Conservation (phyloP, 2,329 filamentous ascomycete genomes). For the Colletotrichum spinosum region DNA sequence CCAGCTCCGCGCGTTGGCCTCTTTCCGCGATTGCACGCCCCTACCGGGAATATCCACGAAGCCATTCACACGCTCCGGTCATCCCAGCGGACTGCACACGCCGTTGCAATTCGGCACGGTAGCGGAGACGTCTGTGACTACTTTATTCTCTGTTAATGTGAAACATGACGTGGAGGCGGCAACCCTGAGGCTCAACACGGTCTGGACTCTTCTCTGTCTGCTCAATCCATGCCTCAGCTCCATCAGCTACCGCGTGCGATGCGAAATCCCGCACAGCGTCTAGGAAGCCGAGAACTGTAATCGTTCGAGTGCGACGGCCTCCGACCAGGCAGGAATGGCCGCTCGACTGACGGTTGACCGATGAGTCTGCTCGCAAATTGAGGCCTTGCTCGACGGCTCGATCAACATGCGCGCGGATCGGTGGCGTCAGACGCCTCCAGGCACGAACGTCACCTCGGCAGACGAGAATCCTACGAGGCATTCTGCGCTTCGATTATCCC, state of each 20-base stretch:
- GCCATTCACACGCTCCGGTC: background rate
- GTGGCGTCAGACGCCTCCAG: constrained; percentile 9
- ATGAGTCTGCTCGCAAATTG: background rate
- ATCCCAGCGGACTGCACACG: background rate
- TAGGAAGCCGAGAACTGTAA: constrained; percentile 4
- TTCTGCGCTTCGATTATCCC: constrained; percentile 14
- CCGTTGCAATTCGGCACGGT: constrained; percentile 4
- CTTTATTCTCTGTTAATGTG: constrained; percentile 3
- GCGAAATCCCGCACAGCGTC: constrained; percentile 12
- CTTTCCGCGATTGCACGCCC: constrained; percentile 19
- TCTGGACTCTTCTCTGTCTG: constrained; percentile 13
- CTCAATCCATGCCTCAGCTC: constrained; percentile 16
- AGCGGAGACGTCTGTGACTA: constrained; percentile 18
- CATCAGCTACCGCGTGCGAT: constrained; percentile 1
- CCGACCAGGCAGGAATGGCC: constrained; percentile 2
- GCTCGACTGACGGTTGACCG: constrained; percentile 6
- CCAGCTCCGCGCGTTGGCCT: constrained; percentile 24
- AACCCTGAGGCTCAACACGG: constrained; percentile 30
- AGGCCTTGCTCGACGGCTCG: constrained; percentile 6
- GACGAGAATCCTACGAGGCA: constrained; percentile 32
- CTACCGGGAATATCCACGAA: background rate
- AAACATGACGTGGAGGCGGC: constrained; percentile 23
- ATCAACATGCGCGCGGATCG: constrained; percentile 32
- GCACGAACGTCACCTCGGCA: constrained; percentile 16
- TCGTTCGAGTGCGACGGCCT: constrained; percentile 1